Evolutionary conservation across 371 early-diverging fungal species (phyloP), one percentile per base, ranked within the genome.

Genomic region (Racocetra persica): DNA sequence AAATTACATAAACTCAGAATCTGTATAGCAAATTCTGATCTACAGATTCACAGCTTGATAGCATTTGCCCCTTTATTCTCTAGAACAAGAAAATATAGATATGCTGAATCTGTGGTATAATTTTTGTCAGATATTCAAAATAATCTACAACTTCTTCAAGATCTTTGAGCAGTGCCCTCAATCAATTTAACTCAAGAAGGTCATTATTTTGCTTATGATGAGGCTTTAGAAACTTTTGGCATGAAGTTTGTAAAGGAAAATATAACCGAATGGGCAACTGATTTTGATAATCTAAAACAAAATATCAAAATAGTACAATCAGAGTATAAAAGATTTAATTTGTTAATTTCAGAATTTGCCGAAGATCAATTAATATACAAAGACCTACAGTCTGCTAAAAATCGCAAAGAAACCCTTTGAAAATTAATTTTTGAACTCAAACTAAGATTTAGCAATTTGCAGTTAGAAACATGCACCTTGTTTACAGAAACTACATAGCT

Each of bases 241-340:
- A 1, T 73, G 32, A 73, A 73, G 11, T 73, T 54, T 55, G 22
- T 51, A 54, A 73, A 73, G 26, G 7, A 73, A 73, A 73, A 73
- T 55, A 54, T 73, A 10, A 73, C 18, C 11, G 45, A 16, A 22
- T 8, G 36, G 11, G 24, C 51, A 5, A 73, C 51, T 51, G 28
- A 73, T 73, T 10, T 8, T 26, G 26, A 73, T 0, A 55, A 73
- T 22, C 24, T 73, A 54, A 73, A 73, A 60, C 11, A 22, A 24
- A 11, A 60, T 24, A 60, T 60, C 22, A 60, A 60, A 24, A 4
- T 22, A 4, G 7, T 11, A 60, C 60, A 60, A 60, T 2, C 69
- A 28, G 69, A 28, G 38, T 36, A 69, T 24, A 6, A 60, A 26
- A 60, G 26, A 26, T 8, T 62, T 13, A 8, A 62, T 22, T 14